Conservation (phyloP, 768 basidiomycete genomes). For the Tylopilus intermedius region DNA sequence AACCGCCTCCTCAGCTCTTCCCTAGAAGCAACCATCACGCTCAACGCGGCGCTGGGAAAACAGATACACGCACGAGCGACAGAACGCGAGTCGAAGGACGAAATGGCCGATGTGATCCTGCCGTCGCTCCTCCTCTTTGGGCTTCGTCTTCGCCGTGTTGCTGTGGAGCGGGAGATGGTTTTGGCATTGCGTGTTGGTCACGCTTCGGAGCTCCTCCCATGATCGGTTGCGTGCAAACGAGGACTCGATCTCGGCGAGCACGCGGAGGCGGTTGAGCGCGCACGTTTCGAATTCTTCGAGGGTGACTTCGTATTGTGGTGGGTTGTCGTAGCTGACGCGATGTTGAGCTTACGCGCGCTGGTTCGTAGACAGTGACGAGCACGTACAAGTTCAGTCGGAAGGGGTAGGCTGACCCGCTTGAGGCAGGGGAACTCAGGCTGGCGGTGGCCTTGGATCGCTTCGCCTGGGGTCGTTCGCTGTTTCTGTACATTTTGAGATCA, state of each 20-base stretch:
- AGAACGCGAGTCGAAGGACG: slow-evolving; percentile 90
- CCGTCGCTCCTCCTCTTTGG: slow-evolving; percentile 60
- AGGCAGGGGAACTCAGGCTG: neutral
- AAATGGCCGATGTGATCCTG: slow-evolving; percentile 91
- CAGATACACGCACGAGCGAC: slow-evolving; percentile 72
- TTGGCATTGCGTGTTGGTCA: slow-evolving; percentile 58
- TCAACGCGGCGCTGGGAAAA: neutral
- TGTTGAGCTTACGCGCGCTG: slow-evolving; percentile 3
- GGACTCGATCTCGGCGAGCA: slow-evolving; percentile 89
- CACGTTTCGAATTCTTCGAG: slow-evolving; percentile 92
- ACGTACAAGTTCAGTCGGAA: slow-evolving; percentile 77
- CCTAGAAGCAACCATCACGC: slow-evolving; percentile 35
- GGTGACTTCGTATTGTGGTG: slow-evolving; percentile 84
- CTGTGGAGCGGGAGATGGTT: slow-evolving; percentile 73
- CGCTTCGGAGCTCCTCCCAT: slow-evolving; percentile 68
- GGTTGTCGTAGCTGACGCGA: slow-evolving; percentile 70
- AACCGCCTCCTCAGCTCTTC: slow-evolving; percentile 88
- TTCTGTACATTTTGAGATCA: slow-evolving; percentile 18
- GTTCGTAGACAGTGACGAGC: neutral
- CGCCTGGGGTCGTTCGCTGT: slow-evolving; percentile 7
- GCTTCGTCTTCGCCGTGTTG: slow-evolving; percentile 42
- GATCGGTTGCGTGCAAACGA: slow-evolving; percentile 77
- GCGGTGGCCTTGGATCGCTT: neutral
- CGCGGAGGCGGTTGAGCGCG: slow-evolving; percentile 81
- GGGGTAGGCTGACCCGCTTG: slow-evolving; percentile 43